Evolutionary conservation across 805 yeast genomes (phyloP).

Genomic region (Clavispora vitiphila): DNA sequence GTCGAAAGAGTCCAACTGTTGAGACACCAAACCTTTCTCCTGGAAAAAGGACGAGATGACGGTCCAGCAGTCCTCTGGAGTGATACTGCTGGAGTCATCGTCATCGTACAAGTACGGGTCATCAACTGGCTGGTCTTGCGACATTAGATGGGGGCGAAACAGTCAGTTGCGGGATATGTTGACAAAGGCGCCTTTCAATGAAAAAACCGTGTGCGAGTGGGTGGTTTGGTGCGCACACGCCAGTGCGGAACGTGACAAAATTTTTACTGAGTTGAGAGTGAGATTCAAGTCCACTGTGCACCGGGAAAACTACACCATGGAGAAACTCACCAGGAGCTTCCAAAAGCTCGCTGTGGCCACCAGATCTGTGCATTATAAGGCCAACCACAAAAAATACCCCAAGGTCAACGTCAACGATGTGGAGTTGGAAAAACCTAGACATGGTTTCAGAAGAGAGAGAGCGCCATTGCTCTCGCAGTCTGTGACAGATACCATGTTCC

Average conservation of each 20-base stretch:
- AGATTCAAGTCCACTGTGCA: background rate
- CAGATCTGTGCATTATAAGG: constrained; percentile 28
- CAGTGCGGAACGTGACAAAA: constrained; percentile 8
- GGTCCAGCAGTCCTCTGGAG: constrained; percentile 99
- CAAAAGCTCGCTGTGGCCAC: constrained; percentile 1
- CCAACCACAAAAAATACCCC: constrained; percentile 31
- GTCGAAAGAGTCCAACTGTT: constrained; percentile 96
- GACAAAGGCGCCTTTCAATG: background rate
- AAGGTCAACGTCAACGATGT: constrained; percentile 36
- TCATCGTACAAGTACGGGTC: constrained; percentile 66
- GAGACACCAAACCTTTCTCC: constrained; percentile 95
- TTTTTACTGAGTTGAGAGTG: background rate
- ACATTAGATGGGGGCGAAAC: constrained; percentile 8
- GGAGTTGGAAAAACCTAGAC: constrained; percentile 31
- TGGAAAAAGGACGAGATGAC: constrained; percentile 94
- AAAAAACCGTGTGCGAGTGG: constrained; percentile 3
- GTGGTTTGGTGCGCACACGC: constrained; percentile 7
- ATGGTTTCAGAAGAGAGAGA: constrained; percentile 36
- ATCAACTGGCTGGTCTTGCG: constrained; percentile 20
- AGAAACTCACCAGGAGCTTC: constrained; percentile 1
- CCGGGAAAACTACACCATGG: background rate
- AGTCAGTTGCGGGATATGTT: constrained; percentile 1
- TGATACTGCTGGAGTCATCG: constrained; percentile 59
- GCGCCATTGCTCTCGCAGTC: constrained; percentile 34
- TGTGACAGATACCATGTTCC: constrained; percentile 38